A percentile compares a stretch with the other conserved stretches of the same genome.
Conservation (phyloP, 164 flowering plant genomes). For the Sedum album region DNA sequence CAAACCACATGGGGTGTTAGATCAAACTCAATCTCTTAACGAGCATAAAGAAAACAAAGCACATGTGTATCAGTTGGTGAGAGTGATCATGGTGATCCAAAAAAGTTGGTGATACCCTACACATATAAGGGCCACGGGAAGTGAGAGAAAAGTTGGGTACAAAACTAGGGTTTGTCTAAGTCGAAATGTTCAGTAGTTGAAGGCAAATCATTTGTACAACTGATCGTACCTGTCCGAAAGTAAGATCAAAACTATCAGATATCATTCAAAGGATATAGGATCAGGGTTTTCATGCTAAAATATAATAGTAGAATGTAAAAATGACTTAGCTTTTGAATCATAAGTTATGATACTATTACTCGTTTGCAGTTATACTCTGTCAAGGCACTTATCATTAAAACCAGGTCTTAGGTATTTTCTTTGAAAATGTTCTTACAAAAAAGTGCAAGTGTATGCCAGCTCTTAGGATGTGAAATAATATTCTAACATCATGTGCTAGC, state of each 20-base stretch:
- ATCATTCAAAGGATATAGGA: too few relatives aligned
- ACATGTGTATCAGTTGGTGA: not conserved
- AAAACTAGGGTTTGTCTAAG: not conserved
- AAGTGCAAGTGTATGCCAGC: not conserved
- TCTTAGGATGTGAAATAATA: not conserved
- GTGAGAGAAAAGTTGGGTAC: not conserved
- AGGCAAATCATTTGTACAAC: not conserved
- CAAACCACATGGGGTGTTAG: not conserved
- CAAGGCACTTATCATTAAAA: not conserved
- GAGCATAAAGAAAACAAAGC: not conserved
- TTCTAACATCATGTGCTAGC: not conserved
- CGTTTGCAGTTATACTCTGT: too few relatives aligned
- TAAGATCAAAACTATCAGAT: not conserved
- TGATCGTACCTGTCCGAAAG: not conserved
- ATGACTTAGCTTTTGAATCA: too few relatives aligned
- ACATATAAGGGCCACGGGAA: not conserved
- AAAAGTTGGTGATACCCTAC: not conserved
- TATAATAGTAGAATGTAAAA: too few relatives aligned
- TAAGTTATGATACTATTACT: too few relatives aligned
- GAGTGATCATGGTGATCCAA: not conserved
- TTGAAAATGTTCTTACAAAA: not conserved
- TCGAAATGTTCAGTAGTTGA: not conserved
- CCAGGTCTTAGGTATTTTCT: too few relatives aligned
- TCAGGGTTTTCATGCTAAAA: too few relatives aligned
- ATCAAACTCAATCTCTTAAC: slow-evolving; percentile 3